Evolutionary conservation across 768 basidiomycete species (phyloP).

Genomic region (Suillus paluster): DNA sequence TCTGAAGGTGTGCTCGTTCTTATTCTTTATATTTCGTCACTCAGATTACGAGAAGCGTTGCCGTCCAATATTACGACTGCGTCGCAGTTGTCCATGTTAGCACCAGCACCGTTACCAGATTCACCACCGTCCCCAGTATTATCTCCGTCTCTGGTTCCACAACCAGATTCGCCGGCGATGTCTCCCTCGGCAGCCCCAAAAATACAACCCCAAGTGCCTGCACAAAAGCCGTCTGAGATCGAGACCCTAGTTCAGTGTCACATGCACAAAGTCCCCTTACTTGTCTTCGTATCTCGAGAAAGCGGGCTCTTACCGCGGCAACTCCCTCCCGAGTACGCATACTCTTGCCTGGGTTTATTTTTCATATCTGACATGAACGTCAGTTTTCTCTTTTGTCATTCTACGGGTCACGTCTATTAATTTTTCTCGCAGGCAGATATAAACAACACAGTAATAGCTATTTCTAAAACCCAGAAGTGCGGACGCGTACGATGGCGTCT

Average conservation of each 20-base stretch:
- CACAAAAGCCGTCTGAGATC: slow-evolving; percentile 45
- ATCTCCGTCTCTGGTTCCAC: not conserved
- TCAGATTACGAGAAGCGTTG: not conserved
- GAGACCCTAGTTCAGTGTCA: slow-evolving; percentile 47
- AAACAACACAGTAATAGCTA: not conserved
- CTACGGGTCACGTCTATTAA: slow-evolving; percentile 8
- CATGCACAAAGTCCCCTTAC: slow-evolving; percentile 41
- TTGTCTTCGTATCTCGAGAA: slow-evolving; percentile 43
- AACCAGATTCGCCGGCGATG: not conserved
- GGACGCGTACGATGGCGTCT: slow-evolving; percentile 51
- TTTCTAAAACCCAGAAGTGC: not conserved
- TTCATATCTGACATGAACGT: slow-evolving; percentile 46
- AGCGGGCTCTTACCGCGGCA: slow-evolving; percentile 28
- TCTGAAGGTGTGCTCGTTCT: not conserved
- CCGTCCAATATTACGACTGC: not conserved
- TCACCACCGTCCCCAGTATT: not conserved
- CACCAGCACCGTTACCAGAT: not conserved
- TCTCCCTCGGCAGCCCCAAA: not conserved
- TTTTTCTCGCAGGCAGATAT: slow-evolving; percentile 22
- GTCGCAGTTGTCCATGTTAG: not conserved
- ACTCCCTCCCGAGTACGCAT: slow-evolving; percentile 44
- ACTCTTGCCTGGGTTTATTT: slow-evolving; percentile 52
- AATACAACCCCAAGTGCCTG: not conserved
- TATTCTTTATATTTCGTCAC: not conserved
- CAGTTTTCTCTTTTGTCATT: not conserved